Percentiles rank a stretch among this genome's conserved stretches.
Evolutionary conservation across 495 filamentous ascomycete genomes (phyloP).

Genomic region (Jackrogersella minutella): DNA sequence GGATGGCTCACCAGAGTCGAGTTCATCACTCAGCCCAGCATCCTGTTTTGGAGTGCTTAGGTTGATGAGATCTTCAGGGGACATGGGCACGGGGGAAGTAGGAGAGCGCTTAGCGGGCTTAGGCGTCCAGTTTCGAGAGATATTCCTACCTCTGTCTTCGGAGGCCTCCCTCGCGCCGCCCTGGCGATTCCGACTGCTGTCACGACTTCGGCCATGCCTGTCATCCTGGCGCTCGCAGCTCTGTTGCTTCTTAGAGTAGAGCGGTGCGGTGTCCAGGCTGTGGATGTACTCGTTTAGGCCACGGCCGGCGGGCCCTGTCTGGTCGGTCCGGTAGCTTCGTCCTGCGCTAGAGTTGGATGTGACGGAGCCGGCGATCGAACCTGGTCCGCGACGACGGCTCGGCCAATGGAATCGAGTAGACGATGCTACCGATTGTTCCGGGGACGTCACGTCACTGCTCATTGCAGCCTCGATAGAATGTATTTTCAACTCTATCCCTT

Average conservation of each 20-base stretch:
- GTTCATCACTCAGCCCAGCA: slow-evolving; percentile 23
- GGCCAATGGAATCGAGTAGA: slow-evolving; percentile 58
- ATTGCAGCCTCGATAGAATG: slow-evolving; percentile 64
- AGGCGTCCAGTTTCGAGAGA: slow-evolving; percentile 71
- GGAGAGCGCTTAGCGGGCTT: slow-evolving; percentile 84
- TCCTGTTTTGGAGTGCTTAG: slow-evolving; percentile 56
- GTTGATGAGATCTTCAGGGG: slow-evolving; percentile 78
- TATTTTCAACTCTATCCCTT: slow-evolving; percentile 78
- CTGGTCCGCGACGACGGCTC: slow-evolving; percentile 53
- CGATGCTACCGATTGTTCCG: slow-evolving; percentile 57
- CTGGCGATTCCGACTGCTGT: slow-evolving; percentile 60
- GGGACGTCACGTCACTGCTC: slow-evolving; percentile 59
- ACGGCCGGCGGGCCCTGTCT: slow-evolving; percentile 56
- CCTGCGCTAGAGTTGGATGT: slow-evolving; percentile 52
- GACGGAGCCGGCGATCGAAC: slow-evolving; percentile 58
- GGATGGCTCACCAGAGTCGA: slow-evolving; percentile 47
- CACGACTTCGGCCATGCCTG: slow-evolving; percentile 54
- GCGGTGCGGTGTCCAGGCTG: slow-evolving; percentile 79
- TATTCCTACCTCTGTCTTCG: slow-evolving; percentile 70
- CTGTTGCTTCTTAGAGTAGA: slow-evolving; percentile 64
- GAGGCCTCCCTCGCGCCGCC: slow-evolving; percentile 66
- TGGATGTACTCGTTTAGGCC: slow-evolving; percentile 88
- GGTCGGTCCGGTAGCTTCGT: slow-evolving; percentile 50
- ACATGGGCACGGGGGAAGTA: slow-evolving; percentile 91
- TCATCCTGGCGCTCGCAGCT: slow-evolving; percentile 58